Conservation (phyloP, 2,329 filamentous ascomycete species). For the Xylariaceae sp. region DNA sequence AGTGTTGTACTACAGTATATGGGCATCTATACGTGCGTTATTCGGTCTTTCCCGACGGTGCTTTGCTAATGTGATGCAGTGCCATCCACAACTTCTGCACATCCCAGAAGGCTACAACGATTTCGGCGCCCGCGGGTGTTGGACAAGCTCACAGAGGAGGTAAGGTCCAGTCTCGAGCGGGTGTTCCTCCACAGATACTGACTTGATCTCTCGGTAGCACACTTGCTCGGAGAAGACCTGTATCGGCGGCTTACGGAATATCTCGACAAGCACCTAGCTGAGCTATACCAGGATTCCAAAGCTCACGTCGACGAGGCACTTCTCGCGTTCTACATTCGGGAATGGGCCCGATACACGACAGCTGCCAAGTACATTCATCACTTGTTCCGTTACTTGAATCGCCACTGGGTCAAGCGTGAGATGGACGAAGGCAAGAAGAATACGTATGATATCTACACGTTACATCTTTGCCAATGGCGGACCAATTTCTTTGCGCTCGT, state of each 20-base stretch:
- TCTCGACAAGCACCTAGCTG: constrained; percentile 69
- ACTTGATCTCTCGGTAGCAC: constrained; percentile 50
- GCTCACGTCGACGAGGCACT: constrained; percentile 85
- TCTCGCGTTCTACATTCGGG: constrained; percentile 86
- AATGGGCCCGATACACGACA: constrained; percentile 94
- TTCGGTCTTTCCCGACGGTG: background rate
- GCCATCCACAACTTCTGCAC: constrained; percentile 99
- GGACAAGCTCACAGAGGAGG: constrained; percentile 64
- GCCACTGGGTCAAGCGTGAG: constrained; percentile 98
- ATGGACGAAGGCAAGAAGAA: constrained; percentile 99
- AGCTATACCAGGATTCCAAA: constrained; percentile 66
- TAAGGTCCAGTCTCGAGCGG: constrained; percentile 29
- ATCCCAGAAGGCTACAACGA: constrained; percentile 84
- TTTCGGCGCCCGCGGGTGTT: constrained; percentile 38
- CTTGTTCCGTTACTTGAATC: constrained; percentile 90
- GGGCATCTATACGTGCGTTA: constrained; percentile 80
- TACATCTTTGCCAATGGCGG: constrained; percentile 94
- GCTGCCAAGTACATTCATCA: constrained; percentile 98
- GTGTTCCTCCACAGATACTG: constrained; percentile 2
- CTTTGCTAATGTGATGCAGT: constrained; percentile 42
- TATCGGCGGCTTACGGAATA: constrained; percentile 90
- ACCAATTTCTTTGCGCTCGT: constrained; percentile 82
- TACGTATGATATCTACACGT: constrained; percentile 95
- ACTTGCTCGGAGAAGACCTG: constrained; percentile 90
- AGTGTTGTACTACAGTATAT: constrained; percentile 70